phyloP scores from a whole-genome alignment of 257 asterid genomes.

The Handroanthus guayacan region DNA sequence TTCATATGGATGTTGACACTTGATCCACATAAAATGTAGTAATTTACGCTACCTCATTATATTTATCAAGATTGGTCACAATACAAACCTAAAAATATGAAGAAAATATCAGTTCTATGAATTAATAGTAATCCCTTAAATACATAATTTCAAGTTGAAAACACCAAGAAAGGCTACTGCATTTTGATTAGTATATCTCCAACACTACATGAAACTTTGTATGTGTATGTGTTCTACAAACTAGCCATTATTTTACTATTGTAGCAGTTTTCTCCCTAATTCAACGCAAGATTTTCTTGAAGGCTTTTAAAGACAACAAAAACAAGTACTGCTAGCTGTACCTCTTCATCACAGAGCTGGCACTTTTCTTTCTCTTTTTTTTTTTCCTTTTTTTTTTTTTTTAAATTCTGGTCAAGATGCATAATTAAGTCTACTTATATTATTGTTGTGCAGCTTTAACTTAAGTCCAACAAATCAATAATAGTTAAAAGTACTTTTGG shows the following conservation, averaged over 20 bases:
- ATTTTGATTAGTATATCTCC: background rate
- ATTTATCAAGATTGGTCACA: no score
- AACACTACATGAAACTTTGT: background rate
- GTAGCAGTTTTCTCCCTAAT: background rate
- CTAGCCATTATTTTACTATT: background rate
- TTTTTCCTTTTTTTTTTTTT: background rate
- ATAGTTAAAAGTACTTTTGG: background rate
- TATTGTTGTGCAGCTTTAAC: conserved; percentile 7
- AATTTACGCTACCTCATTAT: no score
- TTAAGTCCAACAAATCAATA: background rate
- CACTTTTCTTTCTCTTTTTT: background rate
- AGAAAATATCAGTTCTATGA: no score
- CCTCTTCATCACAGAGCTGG: conserved; percentile 38
- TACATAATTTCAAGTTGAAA: no score
- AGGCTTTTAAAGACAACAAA: conserved; percentile 25
- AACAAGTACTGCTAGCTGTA: conserved; percentile 28
- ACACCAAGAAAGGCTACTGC: background rate
- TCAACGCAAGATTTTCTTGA: conserved; percentile 28
- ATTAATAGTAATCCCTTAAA: no score
- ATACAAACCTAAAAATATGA: no score
- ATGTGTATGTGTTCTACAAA: background rate
- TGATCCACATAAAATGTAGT: no score
- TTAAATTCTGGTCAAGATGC: conserved; percentile 17
- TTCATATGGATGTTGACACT: no score
- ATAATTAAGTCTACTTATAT: conserved; percentile 23